Evolutionary conservation across 805 yeast genomes (phyloP), one percentile per base, ranked within the genome.

Genomic region (Metschnikowia corniflorae): DNA sequence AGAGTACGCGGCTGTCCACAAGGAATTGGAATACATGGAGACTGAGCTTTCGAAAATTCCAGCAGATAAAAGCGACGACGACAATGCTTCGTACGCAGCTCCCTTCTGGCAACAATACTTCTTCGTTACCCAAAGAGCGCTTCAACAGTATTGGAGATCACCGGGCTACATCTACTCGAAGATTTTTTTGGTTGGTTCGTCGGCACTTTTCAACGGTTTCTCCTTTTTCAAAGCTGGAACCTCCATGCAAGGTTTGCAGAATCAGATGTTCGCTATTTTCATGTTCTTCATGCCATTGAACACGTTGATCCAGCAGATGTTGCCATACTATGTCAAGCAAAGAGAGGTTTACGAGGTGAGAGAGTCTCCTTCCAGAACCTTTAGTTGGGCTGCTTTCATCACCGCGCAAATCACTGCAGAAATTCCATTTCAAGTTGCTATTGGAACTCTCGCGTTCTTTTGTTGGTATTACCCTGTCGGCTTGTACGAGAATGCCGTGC

Each of bases 171-270:
- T 83, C 46, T 65, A 70, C 57, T 68, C 91, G 24, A 85, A 83
- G 61, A 48, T 77, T 16, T 64, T 68, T 54, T 71, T 83, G 60
- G 70, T 77, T 43, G 60, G 72, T 4, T 52, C 72, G 9, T 62
- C 83, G 41, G 65, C 80, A 15, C 54, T 82, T 32, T 78, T 80
- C 54, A 73, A 80, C 44, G 94, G 95, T 28, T 85, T 85, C 58
- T 73, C 86, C 5, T 80, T 80, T 60, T 80, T 74, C 61, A 80
- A 78, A 42, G 83, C 87, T 23, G 74, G 56, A 38, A 70, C 70
- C 7, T 72, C 86, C 10, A 55, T 70, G 30, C 86, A 65, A 61
- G 71, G 70, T 25, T 55, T 67, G 51, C 95, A 87, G 59, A 85
- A 86, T 60, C 93, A 72, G 43, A 65, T 74, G 66, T 69, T 73